Evolutionary conservation across 257 asterid genomes (phyloP).

Genomic region (Solanum virginianum): DNA sequence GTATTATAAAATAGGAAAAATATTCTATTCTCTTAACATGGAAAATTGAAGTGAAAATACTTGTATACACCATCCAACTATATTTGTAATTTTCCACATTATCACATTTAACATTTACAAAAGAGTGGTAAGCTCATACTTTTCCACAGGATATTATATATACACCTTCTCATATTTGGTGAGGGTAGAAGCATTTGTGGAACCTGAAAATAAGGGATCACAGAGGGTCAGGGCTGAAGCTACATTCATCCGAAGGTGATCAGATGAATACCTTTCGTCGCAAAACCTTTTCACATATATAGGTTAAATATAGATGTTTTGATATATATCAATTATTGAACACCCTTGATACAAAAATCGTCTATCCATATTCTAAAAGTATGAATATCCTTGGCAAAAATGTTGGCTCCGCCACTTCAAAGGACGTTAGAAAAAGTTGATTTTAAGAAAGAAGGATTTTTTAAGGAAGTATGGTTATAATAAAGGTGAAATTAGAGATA

Average conservation of each 20-base stretch:
- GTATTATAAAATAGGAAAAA: too few species aligned
- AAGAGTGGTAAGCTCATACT: not conserved
- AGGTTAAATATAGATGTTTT: too few species aligned
- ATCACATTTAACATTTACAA: not conserved
- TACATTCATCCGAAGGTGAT: too few species aligned
- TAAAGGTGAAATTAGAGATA: conserved; percentile 49
- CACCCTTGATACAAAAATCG: fast-evolving
- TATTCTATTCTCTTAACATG: not conserved
- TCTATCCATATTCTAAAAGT: too few species aligned
- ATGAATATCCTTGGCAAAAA: too few species aligned
- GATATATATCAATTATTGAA: too few species aligned
- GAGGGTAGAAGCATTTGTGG: conserved; percentile 70
- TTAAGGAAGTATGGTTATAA: conserved; percentile 53
- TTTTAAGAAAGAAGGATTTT: conserved; percentile 47
- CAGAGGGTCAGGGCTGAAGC: conserved; percentile 16
- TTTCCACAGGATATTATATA: not conserved
- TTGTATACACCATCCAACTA: not conserved
- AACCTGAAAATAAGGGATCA: conserved; percentile 52
- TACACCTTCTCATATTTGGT: conserved; percentile 1
- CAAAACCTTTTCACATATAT: too few species aligned
- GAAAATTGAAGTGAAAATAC: not conserved
- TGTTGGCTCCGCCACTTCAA: not conserved
- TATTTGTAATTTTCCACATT: not conserved
- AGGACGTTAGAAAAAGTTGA: conserved; percentile 56
- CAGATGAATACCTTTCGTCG: too few species aligned